Percentiles rank a stretch among this genome's conserved stretches.
phyloP scores from a whole-genome alignment of 345 rosid species.

The Gossypium turneri region DNA sequence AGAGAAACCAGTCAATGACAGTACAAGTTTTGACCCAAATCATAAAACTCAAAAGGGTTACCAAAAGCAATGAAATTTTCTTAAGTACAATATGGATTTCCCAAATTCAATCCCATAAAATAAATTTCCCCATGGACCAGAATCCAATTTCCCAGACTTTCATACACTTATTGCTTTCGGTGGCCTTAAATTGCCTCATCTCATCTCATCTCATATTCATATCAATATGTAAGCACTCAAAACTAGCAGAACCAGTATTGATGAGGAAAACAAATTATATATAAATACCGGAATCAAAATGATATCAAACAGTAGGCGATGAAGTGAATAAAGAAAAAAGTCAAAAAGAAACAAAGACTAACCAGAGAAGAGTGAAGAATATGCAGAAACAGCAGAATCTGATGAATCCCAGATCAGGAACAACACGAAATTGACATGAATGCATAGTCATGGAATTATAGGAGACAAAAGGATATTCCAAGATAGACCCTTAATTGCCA shows the following conservation, averaged over 20 bases:
- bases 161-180: neutral
- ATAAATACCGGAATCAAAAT: conserved; percentile 5
- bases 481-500: conserved; percentile 23
- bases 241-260: neutral
- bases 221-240: neutral
- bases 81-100: neutral
- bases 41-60: neutral
- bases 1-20: neutral
- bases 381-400: conserved; percentile 37
- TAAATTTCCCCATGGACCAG: neutral
- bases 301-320: conserved; percentile 6
- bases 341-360: conserved; percentile 9
- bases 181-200: conserved; percentile 3
- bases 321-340: neutral
- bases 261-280: neutral
- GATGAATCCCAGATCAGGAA: conserved; percentile 36
- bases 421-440: conserved; percentile 30
- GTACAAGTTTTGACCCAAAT: neutral
- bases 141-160: conserved; percentile 8
- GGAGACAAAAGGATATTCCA: conserved; percentile 15
- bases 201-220: neutral
- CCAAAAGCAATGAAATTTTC: conserved; percentile 4
- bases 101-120: conserved; percentile 18
- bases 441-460: conserved; percentile 22
- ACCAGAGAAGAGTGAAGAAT: conserved; percentile 32